Base-by-base conservation (phyloP, 495 filamentous ascomycete species). In the Neurospora sp. region DNA sequence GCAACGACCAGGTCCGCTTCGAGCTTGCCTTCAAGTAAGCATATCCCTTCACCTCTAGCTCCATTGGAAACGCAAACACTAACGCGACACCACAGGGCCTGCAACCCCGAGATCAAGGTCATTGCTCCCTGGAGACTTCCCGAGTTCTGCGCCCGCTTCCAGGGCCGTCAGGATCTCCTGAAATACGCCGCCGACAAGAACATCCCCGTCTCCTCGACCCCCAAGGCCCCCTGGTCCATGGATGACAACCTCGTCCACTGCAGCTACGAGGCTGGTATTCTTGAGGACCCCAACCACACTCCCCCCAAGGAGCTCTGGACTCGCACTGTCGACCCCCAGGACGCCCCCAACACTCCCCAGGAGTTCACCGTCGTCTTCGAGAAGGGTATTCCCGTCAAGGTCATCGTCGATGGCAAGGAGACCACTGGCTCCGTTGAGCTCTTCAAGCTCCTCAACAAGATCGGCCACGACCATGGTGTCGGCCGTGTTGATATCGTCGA, bases 401-500 rank as follows among this genome's bases (percentile, higher is more conserved):
- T 88, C 4, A 75, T 77, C 27, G 83, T 84, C 71, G 85, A 83
- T 68, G 89, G 93, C 86, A 85, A 85, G 86, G 86, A 86, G 61
- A 85, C 87, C 76, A 95, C 92, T 31, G 93, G 92, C 76, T 83
- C 89, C 20, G 84, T 97, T 37, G 91, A 94, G 75, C 82, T 97
- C 42, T 97, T 98, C 87, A 84, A 91, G 76, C 85, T 88, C 41
- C 85, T 89, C 74, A 98, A 97, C 85, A 82, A 87, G 70, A 94
- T 97, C 78, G 94, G 88, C 71, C 87, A 88, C 74, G 87, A 83
- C 69, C 81, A 94, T 81, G 95, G 94, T 79, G 86, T 97, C 73
- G 95, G 94, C 75, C 85, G 94, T 78, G 91, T 97, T 75, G 94
- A 97, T 79, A 97, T 97, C 77, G 94, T 95, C 69, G 94, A 97